Percentiles rank a stretch among this genome's conserved stretches.
Conservation (phyloP, 108 stramenopile species). For the Mediolabrus comicus region DNA sequence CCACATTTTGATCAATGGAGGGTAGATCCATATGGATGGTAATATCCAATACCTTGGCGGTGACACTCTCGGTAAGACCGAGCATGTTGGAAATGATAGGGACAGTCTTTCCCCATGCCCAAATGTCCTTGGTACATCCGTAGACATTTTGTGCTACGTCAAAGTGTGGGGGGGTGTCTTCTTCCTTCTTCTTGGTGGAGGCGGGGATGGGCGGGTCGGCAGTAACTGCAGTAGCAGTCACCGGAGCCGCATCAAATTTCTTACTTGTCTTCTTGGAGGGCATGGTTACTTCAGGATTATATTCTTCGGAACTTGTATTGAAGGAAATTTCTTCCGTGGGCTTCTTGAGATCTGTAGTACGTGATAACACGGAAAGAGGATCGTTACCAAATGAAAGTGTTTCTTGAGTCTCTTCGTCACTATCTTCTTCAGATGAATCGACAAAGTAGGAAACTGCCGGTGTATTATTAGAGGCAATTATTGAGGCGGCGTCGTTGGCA, state of each 20-base stretch:
- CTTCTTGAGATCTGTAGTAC: background rate
- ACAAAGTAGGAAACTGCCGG: constrained; percentile 26
- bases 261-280: constrained; percentile 7
- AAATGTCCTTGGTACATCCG: constrained; percentile 55
- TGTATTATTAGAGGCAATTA: background rate
- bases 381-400: constrained; percentile 20
- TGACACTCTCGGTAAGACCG: constrained; percentile 66
- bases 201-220: background rate
- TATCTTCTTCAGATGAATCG: constrained; percentile 2
- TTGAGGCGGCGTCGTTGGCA: constrained; percentile 11
- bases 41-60: constrained; percentile 56
- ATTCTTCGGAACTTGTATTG: background rate
- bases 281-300: constrained; percentile 26
- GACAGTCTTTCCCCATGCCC: constrained; percentile 76
- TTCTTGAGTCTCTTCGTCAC: constrained; percentile 15
- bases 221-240: background rate
- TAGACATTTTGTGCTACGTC: constrained; percentile 68
- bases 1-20: constrained; percentile 46
- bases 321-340: constrained; percentile 18
- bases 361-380: constrained; percentile 13
- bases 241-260: background rate
- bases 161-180: constrained; percentile 15
- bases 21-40: constrained; percentile 47
- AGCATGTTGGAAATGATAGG: constrained; percentile 52
- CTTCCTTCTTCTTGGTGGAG: background rate